Evolutionary conservation across 768 basidiomycete genomes (phyloP), one percentile per base, ranked within the genome.

Genomic region (Termitomyces titanicus): DNA sequence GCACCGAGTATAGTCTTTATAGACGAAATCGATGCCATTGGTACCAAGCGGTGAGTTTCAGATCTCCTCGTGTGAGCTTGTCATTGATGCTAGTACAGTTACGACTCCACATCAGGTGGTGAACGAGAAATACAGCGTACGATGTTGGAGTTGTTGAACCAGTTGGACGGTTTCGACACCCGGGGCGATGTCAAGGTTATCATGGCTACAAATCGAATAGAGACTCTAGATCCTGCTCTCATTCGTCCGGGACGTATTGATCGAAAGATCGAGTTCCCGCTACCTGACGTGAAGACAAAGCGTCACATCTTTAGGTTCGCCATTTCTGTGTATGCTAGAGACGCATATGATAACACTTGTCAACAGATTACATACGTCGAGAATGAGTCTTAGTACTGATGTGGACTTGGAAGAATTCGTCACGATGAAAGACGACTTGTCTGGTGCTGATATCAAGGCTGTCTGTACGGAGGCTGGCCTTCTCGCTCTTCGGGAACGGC

Each of bases 181-280:
- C 86, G 95, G 53, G 96, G 96, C n/a, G 97, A 98, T 67, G 95
- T 99, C 55, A 99, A 98, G 73, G 96, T 99, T 62, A 98, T 99
- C 70, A 98, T 98, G 97, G 97, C 97, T 12, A 99, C 97, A 5
- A 99, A 99, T 75, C 87, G 82, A 74, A 99, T 99, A 64, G 96
- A 98, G 69, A 87, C 93, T 3, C 82, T 99, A 27, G 97, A 99
- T 72, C 97, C 97, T 52, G 97, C 97, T 17, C 85, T 99, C 57
- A 97, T 99, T 66, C 91, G 97, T 49, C 97, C 97, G 5, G 97
- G 97, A 45, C 93, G 97, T 65, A 98, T 99, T 59, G 97, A 99
- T 66, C 84, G 97, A 51, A 99, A 99, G 78, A 99, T 99, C 49
- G 97, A 97, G 69, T 97, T 96, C 78, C 95, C 94, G 15, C 74